A percentile compares a stretch with the other conserved stretches of the same genome.
These are phyloP conservation scores for Sporothrix humicola DNA, from an alignment of 2,329 filamentous ascomycete genomes.

Conservation along the genomic window DNA sequence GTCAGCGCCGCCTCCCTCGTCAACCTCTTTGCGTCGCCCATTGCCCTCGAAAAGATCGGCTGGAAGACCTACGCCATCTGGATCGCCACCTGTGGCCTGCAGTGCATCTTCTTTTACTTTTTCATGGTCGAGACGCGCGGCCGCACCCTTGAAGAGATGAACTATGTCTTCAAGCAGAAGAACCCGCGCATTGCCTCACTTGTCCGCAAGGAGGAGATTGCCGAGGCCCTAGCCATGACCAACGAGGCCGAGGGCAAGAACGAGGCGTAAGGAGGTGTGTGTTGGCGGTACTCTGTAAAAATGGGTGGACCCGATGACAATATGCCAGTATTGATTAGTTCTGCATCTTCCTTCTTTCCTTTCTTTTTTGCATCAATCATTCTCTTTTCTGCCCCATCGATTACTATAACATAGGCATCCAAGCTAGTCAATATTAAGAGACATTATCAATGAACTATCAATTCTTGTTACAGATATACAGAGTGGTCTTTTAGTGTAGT, in stretches of 20 bases:
- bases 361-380: neutral
- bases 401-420: neutral
- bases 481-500: no score
- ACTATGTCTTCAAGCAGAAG: conserved; percentile 18
- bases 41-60: conserved; percentile 12
- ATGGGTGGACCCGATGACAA: no score
- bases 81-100: conserved; percentile 10
- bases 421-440: neutral
- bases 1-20: conserved; percentile 10
- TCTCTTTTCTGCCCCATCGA: neutral
- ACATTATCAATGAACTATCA: no score
- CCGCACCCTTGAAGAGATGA: conserved; percentile 8
- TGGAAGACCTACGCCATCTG: conserved; percentile 17
- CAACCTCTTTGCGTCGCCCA: conserved; percentile 15
- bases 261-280: neutral
- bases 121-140: conserved; percentile 14
- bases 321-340: no score
- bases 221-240: conserved; percentile 1
- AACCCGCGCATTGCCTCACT: conserved; percentile 1
- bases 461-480: no score
- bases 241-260: neutral
- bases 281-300: neutral
- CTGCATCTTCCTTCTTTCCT: neutral
- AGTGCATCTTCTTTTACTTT: conserved; percentile 18
- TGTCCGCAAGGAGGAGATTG: neutral